phyloP scores from a whole-genome alignment of 2,329 filamentous ascomycete species.

The Mollisiaceae sp. region DNA sequence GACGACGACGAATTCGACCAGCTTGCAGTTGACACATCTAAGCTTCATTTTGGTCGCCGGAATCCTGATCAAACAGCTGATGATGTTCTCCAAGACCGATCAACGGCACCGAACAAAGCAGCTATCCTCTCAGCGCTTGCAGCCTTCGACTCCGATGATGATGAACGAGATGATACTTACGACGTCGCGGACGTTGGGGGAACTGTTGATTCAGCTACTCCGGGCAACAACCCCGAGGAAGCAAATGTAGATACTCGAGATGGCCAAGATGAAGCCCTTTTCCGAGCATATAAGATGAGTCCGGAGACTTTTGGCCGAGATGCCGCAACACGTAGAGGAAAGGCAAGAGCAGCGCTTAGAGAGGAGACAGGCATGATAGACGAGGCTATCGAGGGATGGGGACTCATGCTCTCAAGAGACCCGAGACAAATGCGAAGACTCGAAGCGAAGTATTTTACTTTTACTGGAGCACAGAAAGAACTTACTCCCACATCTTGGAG shows the following conservation, averaged over 20 bases:
- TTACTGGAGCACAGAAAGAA: slow-evolving; percentile 68
- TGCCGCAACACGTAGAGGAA: slow-evolving; percentile 68
- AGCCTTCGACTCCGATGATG: slow-evolving; percentile 90
- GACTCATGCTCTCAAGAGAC: slow-evolving; percentile 79
- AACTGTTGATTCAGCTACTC: slow-evolving; percentile 71
- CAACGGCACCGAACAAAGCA: slow-evolving; percentile 74
- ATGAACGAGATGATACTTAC: slow-evolving; percentile 97
- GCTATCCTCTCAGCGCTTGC: slow-evolving; percentile 88
- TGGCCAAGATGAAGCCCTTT: slow-evolving; percentile 73
- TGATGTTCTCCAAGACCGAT: slow-evolving; percentile 68
- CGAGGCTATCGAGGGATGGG: slow-evolving; percentile 94
- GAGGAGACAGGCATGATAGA: slow-evolving; percentile 87
- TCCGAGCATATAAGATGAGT: slow-evolving; percentile 70
- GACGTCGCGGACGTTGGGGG: slow-evolving; percentile 91
- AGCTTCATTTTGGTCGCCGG: slow-evolving; percentile 80
- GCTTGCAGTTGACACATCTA: slow-evolving; percentile 68
- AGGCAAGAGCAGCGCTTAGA: slow-evolving; percentile 66
- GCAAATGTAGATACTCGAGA: slow-evolving; percentile 48
- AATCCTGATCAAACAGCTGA: slow-evolving; percentile 70
- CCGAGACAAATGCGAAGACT: slow-evolving; percentile 70
- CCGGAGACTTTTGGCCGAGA: slow-evolving; percentile 74
- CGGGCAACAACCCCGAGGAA: slow-evolving; percentile 55
- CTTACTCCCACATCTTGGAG: slow-evolving; percentile 71
- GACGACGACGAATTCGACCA: slow-evolving; percentile 82
- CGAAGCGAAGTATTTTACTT: slow-evolving; percentile 71